Conservation (phyloP, 2,329 filamentous ascomycete genomes). For the Fusarium protoensiforme region DNA sequence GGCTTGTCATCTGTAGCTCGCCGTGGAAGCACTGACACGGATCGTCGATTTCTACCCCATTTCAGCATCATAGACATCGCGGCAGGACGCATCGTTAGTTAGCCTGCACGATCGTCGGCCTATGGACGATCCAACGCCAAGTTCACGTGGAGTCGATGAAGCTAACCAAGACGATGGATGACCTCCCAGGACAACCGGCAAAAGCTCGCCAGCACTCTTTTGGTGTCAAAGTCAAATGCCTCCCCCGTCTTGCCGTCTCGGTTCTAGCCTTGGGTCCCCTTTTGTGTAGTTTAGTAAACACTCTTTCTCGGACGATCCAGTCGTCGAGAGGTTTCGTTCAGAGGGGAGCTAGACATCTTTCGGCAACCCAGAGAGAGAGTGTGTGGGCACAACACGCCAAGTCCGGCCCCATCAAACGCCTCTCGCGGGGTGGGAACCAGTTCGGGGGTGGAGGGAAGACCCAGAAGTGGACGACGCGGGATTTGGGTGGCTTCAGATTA, state of each 20-base stretch:
- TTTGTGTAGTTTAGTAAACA: conserved; percentile 1
- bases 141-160: conserved; percentile 25
- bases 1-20: conserved; percentile 4
- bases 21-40: neutral
- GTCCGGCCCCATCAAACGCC: conserved; percentile 14
- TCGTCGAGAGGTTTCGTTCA: neutral
- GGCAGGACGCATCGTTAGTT: neutral
- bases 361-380: neutral
- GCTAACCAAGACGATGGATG: conserved; percentile 8
- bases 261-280: conserved; percentile 4
- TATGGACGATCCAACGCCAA: conserved; percentile 11
- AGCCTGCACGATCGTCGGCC: conserved; percentile 8
- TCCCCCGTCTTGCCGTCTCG: conserved; percentile 30
- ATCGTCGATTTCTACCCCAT: conserved; percentile 17
- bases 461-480: conserved; percentile 14
- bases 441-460: conserved; percentile 11
- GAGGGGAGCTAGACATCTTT: conserved; percentile 22
- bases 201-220: neutral
- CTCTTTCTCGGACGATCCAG: conserved; percentile 9
- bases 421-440: conserved; percentile 12
- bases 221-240: conserved; percentile 31
- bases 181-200: neutral
- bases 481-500: conserved; percentile 5
- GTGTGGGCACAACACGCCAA: neutral
- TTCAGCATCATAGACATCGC: conserved; percentile 4